Evolutionary conservation across 2,329 filamentous ascomycete genomes (phyloP).

Genomic region (Xylariales sp.): DNA sequence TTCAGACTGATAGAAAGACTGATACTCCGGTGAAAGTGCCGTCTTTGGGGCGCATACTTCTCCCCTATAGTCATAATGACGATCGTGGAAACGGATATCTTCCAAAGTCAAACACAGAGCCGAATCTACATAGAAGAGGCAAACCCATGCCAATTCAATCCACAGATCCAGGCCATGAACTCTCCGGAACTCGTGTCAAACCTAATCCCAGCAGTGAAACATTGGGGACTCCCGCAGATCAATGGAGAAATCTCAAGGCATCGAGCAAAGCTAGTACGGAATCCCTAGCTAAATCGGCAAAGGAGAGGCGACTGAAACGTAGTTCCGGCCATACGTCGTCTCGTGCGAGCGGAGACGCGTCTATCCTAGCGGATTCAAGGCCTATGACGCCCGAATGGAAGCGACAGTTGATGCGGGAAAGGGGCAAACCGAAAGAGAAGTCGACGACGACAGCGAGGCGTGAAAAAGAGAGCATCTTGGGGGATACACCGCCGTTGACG

Average conservation of each 20-base stretch:
- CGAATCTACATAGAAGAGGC: neutral
- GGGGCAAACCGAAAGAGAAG: conserved; percentile 29
- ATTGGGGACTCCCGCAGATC: conserved; percentile 22
- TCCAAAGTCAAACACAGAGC: neutral
- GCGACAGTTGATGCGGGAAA: conserved; percentile 31
- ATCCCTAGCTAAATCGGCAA: conserved; percentile 41
- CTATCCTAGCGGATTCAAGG: conserved; percentile 8
- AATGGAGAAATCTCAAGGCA: conserved; percentile 41
- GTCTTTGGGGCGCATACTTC: neutral
- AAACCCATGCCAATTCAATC: neutral
- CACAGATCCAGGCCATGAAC: neutral
- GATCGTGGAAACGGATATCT: neutral
- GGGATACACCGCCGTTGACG: conserved; percentile 28
- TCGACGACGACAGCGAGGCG: conserved; percentile 28
- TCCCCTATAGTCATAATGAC: neutral
- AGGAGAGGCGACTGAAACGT: conserved; percentile 44
- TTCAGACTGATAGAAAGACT: neutral
- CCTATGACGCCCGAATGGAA: conserved; percentile 40
- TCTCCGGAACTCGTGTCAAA: neutral
- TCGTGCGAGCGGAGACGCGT: conserved; percentile 36
- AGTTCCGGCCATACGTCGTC: conserved; percentile 25
- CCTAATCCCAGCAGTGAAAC: neutral
- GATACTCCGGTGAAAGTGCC: neutral
- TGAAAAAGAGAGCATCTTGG: conserved; percentile 36
- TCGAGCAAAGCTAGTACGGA: conserved; percentile 44